Evolutionary conservation across 805 yeast genomes (phyloP), one percentile per base, ranked within the genome.

Genomic region (Metschnikowia koreensis): DNA sequence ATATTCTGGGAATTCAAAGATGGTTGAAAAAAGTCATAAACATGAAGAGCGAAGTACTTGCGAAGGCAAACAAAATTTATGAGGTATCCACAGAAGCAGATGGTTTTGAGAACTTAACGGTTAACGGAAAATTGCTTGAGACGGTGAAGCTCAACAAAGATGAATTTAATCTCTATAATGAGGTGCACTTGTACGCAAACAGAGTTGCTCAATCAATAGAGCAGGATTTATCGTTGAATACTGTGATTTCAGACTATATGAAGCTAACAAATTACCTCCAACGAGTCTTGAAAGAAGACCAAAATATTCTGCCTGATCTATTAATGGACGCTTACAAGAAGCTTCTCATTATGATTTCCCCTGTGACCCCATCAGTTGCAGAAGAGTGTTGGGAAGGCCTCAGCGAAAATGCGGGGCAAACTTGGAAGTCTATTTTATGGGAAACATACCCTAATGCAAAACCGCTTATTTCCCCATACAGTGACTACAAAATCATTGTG

Each of bases 211-310:
- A 72, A 7, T 82, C 97, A 0, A 80, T 89, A 50, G 81, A 75
- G 22, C 73, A 69, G 0, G 77, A 81, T 0, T 68, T 87, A 28
- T 76, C 91, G 0, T 73, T 93, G 65, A 93, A 94, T 66, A 92
- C 97, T 0, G 83, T 90, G 1, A 81, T 94, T 26, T 89, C 97
- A 0, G 96, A 91, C 64, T 87, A 83, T 62, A 93, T 91, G 97
- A 94, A 91, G 62, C 66, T 85, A 46, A 86, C 96, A 10, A 69
- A 83, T 59, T 58, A 74, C 1, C 59, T 88, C 15, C 61, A 66
- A 1, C 56, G 64, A 2, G 76, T 79, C 0, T 41, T 73, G 3
- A 75, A 76, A 37, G 62, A 69, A 7, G 59, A 68, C 0, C 56
- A 64, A 6, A 22, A 39, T 1, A 68, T 81, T 9, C 66, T 70